Evolutionary conservation across 257 asterid genomes (phyloP).

Genomic region (Forsythia suspensa): DNA sequence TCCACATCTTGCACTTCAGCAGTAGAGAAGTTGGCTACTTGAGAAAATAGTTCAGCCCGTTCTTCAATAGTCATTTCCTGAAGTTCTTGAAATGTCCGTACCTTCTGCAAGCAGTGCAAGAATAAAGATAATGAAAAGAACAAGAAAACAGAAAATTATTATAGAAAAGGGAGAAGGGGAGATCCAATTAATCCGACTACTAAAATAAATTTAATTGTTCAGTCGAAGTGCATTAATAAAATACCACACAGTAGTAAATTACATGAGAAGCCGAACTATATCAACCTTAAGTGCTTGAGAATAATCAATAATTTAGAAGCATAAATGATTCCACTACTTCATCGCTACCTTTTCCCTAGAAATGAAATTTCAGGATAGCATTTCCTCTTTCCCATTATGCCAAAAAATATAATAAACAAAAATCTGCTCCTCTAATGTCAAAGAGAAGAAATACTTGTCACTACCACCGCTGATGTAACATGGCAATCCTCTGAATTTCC

Average conservation of each 20-base stretch:
- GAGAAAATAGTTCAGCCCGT: slow-evolving; percentile 64
- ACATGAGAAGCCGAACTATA: neutral
- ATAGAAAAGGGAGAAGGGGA: neutral
- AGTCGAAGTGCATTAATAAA: neutral
- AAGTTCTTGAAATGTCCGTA: slow-evolving; percentile 58
- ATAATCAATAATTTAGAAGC: neutral
- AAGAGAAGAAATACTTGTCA: neutral
- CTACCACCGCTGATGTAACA: neutral
- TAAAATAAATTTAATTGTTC: neutral
- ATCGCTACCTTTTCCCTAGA: neutral
- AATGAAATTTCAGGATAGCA: neutral
- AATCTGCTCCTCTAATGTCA: neutral
- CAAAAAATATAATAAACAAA: neutral
- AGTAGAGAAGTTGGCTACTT: slow-evolving; percentile 57
- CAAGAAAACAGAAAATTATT: neutral
- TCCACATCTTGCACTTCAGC: slow-evolving; percentile 63
- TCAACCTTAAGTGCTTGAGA: neutral
- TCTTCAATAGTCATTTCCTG: slow-evolving; percentile 54
- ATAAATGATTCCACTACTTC: neutral
- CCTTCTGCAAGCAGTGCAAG: slow-evolving; percentile 46
- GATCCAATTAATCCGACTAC: neutral
- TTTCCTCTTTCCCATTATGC: neutral
- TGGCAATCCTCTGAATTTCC: neutral
- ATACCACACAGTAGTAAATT: too few relatives aligned
- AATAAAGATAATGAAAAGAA: slow-evolving; percentile 12